Base-by-base conservation (phyloP, 2,329 filamentous ascomycete species). In the Colletotrichum viniferum region DNA sequence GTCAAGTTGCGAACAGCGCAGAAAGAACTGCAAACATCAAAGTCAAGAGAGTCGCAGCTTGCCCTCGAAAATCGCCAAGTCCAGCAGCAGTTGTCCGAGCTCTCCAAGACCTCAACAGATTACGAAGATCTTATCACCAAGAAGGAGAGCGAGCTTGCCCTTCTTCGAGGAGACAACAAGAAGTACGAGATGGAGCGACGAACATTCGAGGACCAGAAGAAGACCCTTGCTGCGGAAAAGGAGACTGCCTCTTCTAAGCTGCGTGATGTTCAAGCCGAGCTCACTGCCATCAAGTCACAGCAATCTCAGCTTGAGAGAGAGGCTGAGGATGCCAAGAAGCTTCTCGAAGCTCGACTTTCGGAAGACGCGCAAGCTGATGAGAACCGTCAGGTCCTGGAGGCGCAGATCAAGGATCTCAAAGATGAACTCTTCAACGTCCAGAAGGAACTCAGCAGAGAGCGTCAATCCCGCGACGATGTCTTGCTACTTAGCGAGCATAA, bases 381-480 rank as follows among this genome's bases (percentile, higher is more conserved):
- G 81, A 95, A 94, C 80, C 92, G 94, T 14, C 94, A 94, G 80
- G 89, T 98, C 67, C 89, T 98, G 8, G 95, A 98, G 82, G 90
- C 93, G 28, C 97, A 99, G 82, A 94, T 97, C 77, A 93, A 94
- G 74, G 94, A 96, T 78, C 90, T 98, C 74, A 98, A 98, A 83
- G 89, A 92, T 8, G 93, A 98, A 81, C 89, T 98, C 2, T 97
- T 95, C 84, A 91, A 95, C 78, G 91, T 94, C 1, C 96, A 98
- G 83, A 94, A 94, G 81, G 96, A 98, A 77, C 90, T 98, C 38
- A 98, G 96, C 81, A 91, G 95, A 43, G 97, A 98, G 82, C 92
- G 95, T 4, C 96, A 98, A 83, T 98, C 96, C 18, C 92, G 97
- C 73, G 96, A 98, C 78, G 97, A 99, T 81, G 96, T 98, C 30